A percentile compares a stretch with the other conserved stretches of the same genome.
Evolutionary conservation across 2,329 filamentous ascomycete species (phyloP).

Genomic region (Phialophora macrospora): DNA sequence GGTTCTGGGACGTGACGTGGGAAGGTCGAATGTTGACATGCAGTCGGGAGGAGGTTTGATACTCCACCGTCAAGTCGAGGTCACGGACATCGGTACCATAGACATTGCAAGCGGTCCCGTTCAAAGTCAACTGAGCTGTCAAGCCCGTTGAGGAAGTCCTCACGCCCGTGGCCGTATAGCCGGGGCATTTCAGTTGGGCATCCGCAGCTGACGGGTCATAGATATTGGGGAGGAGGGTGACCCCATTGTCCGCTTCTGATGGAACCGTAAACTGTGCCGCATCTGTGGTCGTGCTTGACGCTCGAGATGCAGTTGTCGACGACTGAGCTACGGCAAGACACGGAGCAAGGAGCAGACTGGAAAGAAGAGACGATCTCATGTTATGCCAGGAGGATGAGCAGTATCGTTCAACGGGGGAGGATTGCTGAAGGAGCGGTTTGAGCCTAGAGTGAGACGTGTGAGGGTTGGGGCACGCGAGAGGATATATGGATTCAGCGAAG

Average conservation of each 20-base stretch:
- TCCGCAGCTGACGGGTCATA: constrained; percentile 67
- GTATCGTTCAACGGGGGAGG: constrained; percentile 5
- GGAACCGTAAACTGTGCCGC: constrained; percentile 54
- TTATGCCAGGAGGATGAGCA: constrained; percentile 9
- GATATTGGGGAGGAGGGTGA: constrained; percentile 62
- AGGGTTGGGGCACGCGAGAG: background rate
- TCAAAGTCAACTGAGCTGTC: constrained; percentile 58
- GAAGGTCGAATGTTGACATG: constrained; percentile 73
- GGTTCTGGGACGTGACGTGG: constrained; percentile 64
- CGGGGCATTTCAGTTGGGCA: constrained; percentile 66
- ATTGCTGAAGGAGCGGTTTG: constrained; percentile 7
- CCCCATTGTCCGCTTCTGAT: constrained; percentile 42
- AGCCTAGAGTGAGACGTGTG: constrained; percentile 11
- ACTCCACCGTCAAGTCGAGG: constrained; percentile 70
- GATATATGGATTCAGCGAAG: background rate
- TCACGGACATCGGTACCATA: constrained; percentile 76
- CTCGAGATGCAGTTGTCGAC: constrained; percentile 21
- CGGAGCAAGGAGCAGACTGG: constrained; percentile 23
- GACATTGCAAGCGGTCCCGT: constrained; percentile 67
- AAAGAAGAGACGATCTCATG: constrained; percentile 27
- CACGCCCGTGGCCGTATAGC: constrained; percentile 61
- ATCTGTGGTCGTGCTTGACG: constrained; percentile 21
- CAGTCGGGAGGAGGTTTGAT: constrained; percentile 68
- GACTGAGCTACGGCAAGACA: constrained; percentile 28
- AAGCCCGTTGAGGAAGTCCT: constrained; percentile 54